Evolutionary conservation across 805 yeast species (phyloP).

Genomic region (Candida boleticola): DNA sequence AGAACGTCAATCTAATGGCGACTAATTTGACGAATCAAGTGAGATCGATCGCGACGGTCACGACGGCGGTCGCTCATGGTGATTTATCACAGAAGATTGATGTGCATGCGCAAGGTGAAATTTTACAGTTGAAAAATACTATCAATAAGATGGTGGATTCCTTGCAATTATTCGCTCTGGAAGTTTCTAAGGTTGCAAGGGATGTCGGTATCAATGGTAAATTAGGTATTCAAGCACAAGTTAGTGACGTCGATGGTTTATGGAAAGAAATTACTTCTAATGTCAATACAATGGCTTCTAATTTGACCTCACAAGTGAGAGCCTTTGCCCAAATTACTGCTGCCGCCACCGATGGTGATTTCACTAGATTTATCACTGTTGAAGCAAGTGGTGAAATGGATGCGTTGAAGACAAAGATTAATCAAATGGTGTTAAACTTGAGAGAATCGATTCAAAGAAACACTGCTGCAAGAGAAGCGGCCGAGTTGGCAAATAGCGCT

Average conservation of each 20-base stretch:
- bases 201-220: slow-evolving; percentile 94
- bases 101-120: slow-evolving; percentile 90
- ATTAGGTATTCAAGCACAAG: slow-evolving; percentile 89
- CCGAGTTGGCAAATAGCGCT: slow-evolving; percentile 85
- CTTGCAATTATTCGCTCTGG: slow-evolving; percentile 81
- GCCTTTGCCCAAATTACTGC: slow-evolving; percentile 93
- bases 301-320: slow-evolving; percentile 86
- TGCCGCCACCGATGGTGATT: slow-evolving; percentile 92
- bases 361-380: slow-evolving; percentile 84
- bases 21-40: slow-evolving; percentile 67
- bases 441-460: slow-evolving; percentile 88
- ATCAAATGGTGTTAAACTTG: slow-evolving; percentile 82
- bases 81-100: slow-evolving; percentile 82
- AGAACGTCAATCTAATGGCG: slow-evolving; percentile 47
- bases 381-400: slow-evolving; percentile 93
- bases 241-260: slow-evolving; percentile 83
- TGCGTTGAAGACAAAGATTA: slow-evolving; percentile 59
- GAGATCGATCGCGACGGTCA: slow-evolving; percentile 84
- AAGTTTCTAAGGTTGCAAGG: slow-evolving; percentile 85
- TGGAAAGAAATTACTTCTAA: slow-evolving; percentile 92
- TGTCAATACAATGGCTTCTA: slow-evolving; percentile 93
- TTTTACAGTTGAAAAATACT: slow-evolving; percentile 78
- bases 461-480: slow-evolving; percentile 93
- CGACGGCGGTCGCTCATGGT: slow-evolving; percentile 90
- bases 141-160: slow-evolving; percentile 93